Base-by-base conservation (phyloP, 305 asterid genomes). In the Fraxinus sp. region DNA sequence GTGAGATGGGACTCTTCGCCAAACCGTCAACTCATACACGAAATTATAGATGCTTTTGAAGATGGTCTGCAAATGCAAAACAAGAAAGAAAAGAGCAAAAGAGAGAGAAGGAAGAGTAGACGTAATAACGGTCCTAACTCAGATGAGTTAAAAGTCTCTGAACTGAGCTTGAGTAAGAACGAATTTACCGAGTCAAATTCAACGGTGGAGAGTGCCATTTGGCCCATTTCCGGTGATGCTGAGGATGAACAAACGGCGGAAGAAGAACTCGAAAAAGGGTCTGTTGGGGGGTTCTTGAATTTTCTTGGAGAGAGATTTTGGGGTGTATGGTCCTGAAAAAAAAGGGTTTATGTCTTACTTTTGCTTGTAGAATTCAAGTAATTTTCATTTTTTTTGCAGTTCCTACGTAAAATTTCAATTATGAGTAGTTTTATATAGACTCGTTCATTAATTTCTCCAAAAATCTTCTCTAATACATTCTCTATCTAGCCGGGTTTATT, bases 21-120 rank as follows among this genome's bases (percentile, higher is more conserved):
- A 0, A 92, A 96, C 81, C 93, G 97, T 14, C 96, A 93, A 84
- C 90, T 90, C 20, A 96, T 96, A 36, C 93, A 94, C 87, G 98
- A 96, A 85, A 84, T 93, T 1, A 90, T 96, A 0, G 99, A 96
- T 35, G 98, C 96, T 28, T 94, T 86, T 43, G 99, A 96, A 75
- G 97, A 90, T 20, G 89, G 86, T 49, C 86, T 88, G 5, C 22
- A 79, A 80, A 77, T 86, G 55, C 90, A 86, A 49, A 81, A 81
- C 74, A 90, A 81, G 87, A 92, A 83, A 7, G 90, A 87, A 49
- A 88, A 87, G 52, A 87, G 70, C 80, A 91, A 78, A 86, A 87
- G 81, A 85, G 92, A 89, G 10, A 90, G 90, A 75, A 87, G 89
- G 88, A 91, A 89, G 86, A 85, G 88, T 49, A 90, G 84, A 80